Percentiles rank a stretch among this genome's conserved stretches.
These are phyloP conservation scores for Pythium graminicola DNA, from an alignment of 352 stramenopile species.

Conservation along the genomic window DNA sequence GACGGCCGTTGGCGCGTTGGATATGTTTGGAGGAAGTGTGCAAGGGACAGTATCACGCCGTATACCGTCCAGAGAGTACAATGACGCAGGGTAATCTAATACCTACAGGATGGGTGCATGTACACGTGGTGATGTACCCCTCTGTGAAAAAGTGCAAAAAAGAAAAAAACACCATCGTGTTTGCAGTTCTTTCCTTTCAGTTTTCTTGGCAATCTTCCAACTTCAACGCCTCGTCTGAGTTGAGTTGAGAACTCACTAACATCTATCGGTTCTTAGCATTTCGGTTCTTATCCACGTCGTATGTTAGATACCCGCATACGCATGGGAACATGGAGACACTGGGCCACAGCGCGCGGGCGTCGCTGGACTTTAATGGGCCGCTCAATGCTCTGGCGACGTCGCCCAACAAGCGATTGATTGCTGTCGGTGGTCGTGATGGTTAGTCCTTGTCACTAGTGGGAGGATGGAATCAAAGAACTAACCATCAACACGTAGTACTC, in stretches of 20 bases:
- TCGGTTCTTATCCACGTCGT: not conserved
- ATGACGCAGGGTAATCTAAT: no score
- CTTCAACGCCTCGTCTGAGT: conserved; percentile 28
- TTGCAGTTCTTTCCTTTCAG: not conserved
- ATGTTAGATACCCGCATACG: not conserved
- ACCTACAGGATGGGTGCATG: no score
- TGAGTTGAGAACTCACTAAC: no score
- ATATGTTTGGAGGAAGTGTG: no score
- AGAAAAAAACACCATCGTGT: conserved; percentile 3
- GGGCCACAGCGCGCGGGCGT: conserved; percentile 60
- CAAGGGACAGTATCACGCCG: no score
- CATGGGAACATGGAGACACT: conserved; percentile 30
- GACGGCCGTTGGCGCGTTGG: no score
- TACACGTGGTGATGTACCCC: no score
- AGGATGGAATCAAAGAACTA: not conserved
- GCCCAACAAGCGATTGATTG: conserved; percentile 73
- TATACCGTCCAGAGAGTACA: no score
- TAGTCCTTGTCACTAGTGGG: not conserved
- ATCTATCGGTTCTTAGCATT: conserved; percentile 10
- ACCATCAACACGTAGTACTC: conserved; percentile 38
- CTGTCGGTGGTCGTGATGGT: conserved; percentile 81
- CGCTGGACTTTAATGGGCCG: conserved; percentile 82
- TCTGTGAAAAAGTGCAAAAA: conserved; percentile 7
- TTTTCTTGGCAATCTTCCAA: conserved; percentile 7
- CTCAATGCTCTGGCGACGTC: conserved; percentile 82